phyloP scores from a whole-genome alignment of 805 yeast species.

The Wickerhamiella qilinensis region DNA sequence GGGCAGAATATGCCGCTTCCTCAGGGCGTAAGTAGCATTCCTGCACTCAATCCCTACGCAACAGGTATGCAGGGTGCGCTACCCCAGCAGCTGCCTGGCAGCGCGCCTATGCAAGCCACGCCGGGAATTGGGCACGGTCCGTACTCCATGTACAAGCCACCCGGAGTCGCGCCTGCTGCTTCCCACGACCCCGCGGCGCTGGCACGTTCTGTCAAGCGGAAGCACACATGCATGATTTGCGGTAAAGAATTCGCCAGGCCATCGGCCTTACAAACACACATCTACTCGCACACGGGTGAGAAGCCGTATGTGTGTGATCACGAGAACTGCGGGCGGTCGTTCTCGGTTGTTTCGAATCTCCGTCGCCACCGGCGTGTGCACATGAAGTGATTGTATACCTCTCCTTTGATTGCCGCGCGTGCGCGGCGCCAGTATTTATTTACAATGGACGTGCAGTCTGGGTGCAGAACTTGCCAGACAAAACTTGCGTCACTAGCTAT shows the following conservation, averaged over 20 bases:
- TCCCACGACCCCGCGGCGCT: too few species aligned
- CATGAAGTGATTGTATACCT: conserved; percentile 2
- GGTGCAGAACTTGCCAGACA: too few species aligned
- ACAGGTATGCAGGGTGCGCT: neutral
- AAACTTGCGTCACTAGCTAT: too few species aligned
- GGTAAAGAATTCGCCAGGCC: conserved; percentile 73
- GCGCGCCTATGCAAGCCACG: neutral
- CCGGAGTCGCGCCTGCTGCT: neutral
- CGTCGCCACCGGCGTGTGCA: conserved; percentile 69
- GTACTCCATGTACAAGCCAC: neutral
- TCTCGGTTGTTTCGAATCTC: conserved; percentile 71
- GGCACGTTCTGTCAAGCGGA: conserved; percentile 5
- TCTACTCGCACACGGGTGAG: conserved; percentile 69
- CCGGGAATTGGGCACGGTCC: neutral
- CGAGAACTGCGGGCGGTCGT: conserved; percentile 51
- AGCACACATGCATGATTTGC: conserved; percentile 34
- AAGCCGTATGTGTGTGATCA: conserved; percentile 56
- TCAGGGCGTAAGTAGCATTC: too few species aligned
- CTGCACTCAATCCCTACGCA: neutral
- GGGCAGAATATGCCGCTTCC: neutral
- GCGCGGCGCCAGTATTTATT: too few species aligned
- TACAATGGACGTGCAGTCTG: too few species aligned
- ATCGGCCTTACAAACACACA: conserved; percentile 65
- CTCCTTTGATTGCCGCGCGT: too few species aligned
- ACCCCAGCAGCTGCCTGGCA: neutral